These are phyloP conservation scores for Mycena venus DNA, from an alignment of 768 basidiomycete genomes.

Conservation along the genomic window DNA sequence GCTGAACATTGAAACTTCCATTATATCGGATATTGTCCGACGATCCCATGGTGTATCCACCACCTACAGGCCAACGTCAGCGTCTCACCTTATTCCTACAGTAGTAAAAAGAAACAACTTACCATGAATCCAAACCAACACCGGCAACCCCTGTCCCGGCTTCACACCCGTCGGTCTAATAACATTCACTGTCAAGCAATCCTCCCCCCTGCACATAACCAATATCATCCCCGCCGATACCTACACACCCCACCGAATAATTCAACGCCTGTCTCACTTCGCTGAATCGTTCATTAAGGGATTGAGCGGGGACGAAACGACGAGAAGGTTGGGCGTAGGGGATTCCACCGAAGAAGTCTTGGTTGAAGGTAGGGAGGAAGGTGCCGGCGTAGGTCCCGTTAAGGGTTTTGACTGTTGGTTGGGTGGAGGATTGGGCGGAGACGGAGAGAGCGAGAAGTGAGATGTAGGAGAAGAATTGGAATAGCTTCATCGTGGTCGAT, in stretches of 20 bases:
- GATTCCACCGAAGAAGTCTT: constrained; percentile 25
- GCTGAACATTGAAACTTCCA: constrained; percentile 29
- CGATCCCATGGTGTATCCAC: constrained; percentile 22
- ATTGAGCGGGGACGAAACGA: constrained; percentile 27
- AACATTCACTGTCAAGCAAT: constrained; percentile 24
- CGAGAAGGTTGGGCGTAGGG: constrained; percentile 25
- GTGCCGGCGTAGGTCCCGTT: constrained; percentile 25
- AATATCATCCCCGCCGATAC: constrained; percentile 21
- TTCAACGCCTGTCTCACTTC: constrained; percentile 24
- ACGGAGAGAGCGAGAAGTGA: constrained; percentile 17
- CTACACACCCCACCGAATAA: constrained; percentile 27
- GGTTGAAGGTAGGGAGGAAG: constrained; percentile 25
- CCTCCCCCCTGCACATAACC: constrained; percentile 26
- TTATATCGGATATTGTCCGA: constrained; percentile 28
- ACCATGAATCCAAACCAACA: constrained; percentile 26
- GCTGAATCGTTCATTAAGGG: constrained; percentile 23
- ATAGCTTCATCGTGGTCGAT: constrained; percentile 18
- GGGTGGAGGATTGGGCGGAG: constrained; percentile 23
- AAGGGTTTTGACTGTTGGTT: constrained; percentile 25
- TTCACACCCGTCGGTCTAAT: constrained; percentile 27
- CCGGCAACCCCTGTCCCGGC: constrained; percentile 25
- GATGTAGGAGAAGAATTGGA: constrained; percentile 22
- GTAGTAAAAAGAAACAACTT: constrained; percentile 18
- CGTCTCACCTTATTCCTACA: constrained; percentile 24
- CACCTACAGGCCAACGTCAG: constrained; percentile 20